These are phyloP conservation scores for Penicillium ucsense DNA, from an alignment of 495 filamentous ascomycete species.

Conservation along the genomic window DNA sequence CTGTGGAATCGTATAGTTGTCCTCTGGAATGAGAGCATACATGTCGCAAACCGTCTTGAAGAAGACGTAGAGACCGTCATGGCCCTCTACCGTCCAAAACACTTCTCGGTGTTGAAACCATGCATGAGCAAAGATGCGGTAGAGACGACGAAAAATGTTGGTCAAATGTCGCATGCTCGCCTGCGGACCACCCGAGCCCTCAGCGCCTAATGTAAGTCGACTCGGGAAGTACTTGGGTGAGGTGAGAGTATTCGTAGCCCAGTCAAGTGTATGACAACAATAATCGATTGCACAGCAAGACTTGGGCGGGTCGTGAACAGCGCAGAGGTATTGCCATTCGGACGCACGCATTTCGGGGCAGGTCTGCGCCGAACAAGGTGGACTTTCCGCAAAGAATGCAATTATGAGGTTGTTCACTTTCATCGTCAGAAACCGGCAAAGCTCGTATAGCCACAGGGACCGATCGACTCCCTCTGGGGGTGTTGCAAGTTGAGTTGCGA, in stretches of 20 bases:
- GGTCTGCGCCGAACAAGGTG: constrained; percentile 74
- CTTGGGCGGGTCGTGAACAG: constrained; percentile 91
- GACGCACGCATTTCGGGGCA: constrained; percentile 97
- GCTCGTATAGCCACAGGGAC: constrained; percentile 91
- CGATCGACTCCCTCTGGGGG: constrained; percentile 73
- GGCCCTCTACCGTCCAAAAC: constrained; percentile 92
- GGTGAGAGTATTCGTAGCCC: constrained; percentile 85
- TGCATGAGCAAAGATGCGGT: constrained; percentile 95
- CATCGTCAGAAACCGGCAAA: constrained; percentile 87
- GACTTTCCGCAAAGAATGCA: constrained; percentile 80
- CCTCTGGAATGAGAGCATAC: constrained; percentile 78
- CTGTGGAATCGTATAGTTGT: constrained; percentile 89
- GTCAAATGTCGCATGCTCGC: constrained; percentile 71
- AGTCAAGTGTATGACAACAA: constrained; percentile 95
- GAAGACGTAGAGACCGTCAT: constrained; percentile 81
- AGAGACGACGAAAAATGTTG: constrained; percentile 88
- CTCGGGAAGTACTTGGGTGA: constrained; percentile 87
- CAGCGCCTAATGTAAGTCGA: constrained; percentile 61
- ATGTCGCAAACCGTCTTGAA: constrained; percentile 95
- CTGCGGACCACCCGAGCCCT: constrained; percentile 49
- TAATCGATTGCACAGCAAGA: constrained; percentile 97
- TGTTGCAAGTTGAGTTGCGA: constrained; percentile 62
- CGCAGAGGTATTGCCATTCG: constrained; percentile 98
- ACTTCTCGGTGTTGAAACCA: constrained; percentile 95
- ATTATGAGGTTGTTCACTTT: constrained; percentile 88